Evolutionary conservation across 208 protist species (phyloP).

Genomic region (Novymonas esmeraldas): DNA sequence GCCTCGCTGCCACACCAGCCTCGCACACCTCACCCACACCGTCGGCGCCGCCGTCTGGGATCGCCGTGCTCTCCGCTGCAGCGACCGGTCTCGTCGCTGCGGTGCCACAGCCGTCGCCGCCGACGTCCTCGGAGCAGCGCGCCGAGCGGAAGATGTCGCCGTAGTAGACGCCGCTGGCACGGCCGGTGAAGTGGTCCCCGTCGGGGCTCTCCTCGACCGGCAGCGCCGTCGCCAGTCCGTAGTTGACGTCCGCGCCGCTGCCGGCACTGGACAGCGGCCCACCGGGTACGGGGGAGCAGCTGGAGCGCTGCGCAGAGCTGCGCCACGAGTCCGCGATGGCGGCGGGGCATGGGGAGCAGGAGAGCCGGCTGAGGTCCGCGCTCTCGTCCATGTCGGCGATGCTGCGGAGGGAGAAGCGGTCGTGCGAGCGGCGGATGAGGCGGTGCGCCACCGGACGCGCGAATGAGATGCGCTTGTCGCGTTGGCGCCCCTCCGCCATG

Average conservation of each 20-base stretch:
- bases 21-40: too few species aligned
- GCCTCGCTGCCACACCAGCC: too few species aligned
- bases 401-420: constrained; percentile 44
- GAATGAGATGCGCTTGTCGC: constrained; percentile 45
- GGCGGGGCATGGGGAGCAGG: constrained; percentile 6
- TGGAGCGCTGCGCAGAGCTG: constrained; percentile 15
- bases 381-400: constrained; percentile 30
- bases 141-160: constrained; percentile 35
- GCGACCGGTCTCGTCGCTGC: background rate
- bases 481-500: background rate
- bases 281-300: background rate
- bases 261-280: background rate
- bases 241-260: background rate
- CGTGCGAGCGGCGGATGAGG: constrained; percentile 39
- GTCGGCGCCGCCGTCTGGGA: background rate
- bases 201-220: constrained; percentile 17
- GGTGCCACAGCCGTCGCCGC: background rate
- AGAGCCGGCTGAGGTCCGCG: constrained; percentile 16
- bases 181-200: constrained; percentile 41
- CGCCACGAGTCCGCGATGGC: constrained; percentile 1
- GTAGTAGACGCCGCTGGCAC: constrained; percentile 65
- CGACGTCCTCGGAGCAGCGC: constrained; percentile 1
- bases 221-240: constrained; percentile 9
- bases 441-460: constrained; percentile 44
- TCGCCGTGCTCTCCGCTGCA: background rate